Base-by-base conservation (phyloP, 441 rosid genomes). In the Euphorbia schlechtendalii region DNA sequence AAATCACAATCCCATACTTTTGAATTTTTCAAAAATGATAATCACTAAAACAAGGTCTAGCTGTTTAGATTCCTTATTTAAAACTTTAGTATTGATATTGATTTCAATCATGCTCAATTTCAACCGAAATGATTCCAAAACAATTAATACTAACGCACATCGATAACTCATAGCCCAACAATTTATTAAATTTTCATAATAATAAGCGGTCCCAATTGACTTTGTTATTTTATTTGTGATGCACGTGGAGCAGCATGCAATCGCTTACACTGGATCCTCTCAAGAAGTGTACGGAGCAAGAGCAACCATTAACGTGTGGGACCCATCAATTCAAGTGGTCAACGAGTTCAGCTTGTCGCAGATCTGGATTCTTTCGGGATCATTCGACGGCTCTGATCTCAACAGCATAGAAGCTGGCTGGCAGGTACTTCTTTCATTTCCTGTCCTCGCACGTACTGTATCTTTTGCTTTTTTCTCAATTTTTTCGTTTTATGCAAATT, bases 401-500 rank as follows among this genome's bases (percentile, higher is more conserved):
- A 93, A 90, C 78, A 93, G 99, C 77, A 93, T 93, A 51, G 99
- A 93, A 89, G 97, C 97, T 76, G 99, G 99, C 65, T 93, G 99
- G 99, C 99, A 93, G 93, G 99, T 93, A 94, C 93, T 81, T 68
- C 82, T 65, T 76, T 77, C 76, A 70, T 65, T 67, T 73, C 72
- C 80, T 75, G 67, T 66, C 56, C 77, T 58, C 59, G 56, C 69
- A 54, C 34, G 64, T 82, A 74, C 79, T 6, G 5, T 22, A 77
- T 71, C 51, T 63, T 8, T 38, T 21, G 38, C 41, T n/a, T 14
- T 43, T 24, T 3, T 8, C 0, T n/a, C n/a, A n/a, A 8, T 40
- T 40, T 3, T 41, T 59, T 55, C 30, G 0, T 13, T 10, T 14
- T 28, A 22, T 43, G 28, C 22, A 2, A 57, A 5, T 57, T 21